Conservation (phyloP, 2,329 filamentous ascomycete genomes). For the Dothistroma septosporum region DNA sequence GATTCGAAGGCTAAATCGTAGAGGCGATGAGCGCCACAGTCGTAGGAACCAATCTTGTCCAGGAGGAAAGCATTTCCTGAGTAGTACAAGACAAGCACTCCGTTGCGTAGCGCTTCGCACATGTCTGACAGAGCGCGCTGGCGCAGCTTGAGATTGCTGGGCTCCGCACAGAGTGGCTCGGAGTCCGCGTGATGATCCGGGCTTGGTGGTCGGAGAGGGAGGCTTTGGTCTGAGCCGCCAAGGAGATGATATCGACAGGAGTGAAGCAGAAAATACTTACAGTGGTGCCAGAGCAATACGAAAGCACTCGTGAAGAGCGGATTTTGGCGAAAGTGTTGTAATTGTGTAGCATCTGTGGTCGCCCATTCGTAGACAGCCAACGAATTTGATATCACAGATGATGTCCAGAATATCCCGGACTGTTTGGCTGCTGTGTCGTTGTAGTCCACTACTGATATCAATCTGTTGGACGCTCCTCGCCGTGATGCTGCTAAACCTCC, state of each 20-base stretch:
- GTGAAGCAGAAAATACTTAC: too few species aligned
- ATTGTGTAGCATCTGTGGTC: too few species aligned
- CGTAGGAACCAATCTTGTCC: conserved; percentile 20
- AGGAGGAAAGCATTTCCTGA: conserved; percentile 21
- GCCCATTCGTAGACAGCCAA: too few species aligned
- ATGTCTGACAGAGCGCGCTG: conserved; percentile 19
- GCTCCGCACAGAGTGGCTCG: conserved; percentile 15
- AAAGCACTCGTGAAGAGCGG: too few species aligned
- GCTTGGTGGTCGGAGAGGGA: conserved; percentile 43
- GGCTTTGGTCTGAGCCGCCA: conserved; percentile 2
- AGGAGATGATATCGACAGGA: too few species aligned
- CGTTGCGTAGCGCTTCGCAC: conserved; percentile 15
- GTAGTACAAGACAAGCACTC: conserved; percentile 23
- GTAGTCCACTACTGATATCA: too few species aligned
- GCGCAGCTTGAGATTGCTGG: conserved; percentile 10
- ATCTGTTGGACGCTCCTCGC: neutral
- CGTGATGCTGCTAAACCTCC: neutral
- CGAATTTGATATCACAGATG: too few species aligned
- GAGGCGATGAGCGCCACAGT: conserved; percentile 12
- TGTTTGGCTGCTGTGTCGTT: too few species aligned
- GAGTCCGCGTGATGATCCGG: too few species aligned
- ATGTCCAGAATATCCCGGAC: too few species aligned
- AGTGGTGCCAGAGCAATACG: too few species aligned
- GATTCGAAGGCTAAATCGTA: conserved; percentile 20
- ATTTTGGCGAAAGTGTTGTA: too few species aligned